Percentiles rank a stretch among this genome's conserved stretches.
Conservation (phyloP, 23 red algal species). For the Gracilaria vermiculophylla region DNA sequence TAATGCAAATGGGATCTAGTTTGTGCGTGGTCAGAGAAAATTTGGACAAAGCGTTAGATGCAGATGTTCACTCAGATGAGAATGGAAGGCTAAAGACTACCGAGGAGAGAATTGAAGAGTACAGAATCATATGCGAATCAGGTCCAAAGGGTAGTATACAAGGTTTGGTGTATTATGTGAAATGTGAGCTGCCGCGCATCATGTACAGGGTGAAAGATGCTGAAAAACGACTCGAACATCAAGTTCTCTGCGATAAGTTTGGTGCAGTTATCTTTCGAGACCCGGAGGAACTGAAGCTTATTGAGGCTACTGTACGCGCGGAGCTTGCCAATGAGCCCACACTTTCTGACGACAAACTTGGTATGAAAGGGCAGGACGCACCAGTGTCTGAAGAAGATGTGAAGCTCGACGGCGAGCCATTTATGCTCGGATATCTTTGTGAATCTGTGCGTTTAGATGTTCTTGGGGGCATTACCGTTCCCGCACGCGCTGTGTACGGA, state of each 20-base stretch:
- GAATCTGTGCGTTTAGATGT: slow-evolving; percentile 51
- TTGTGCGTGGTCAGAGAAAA: slow-evolving; percentile 22
- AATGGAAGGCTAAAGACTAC: neutral
- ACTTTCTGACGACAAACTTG: neutral
- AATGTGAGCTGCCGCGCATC: neutral
- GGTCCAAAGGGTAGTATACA: slow-evolving; percentile 14
- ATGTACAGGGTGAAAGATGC: neutral
- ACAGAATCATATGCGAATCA: slow-evolving; percentile 32
- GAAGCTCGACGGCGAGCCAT: slow-evolving; percentile 19
- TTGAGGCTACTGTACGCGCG: neutral
- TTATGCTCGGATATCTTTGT: slow-evolving; percentile 54
- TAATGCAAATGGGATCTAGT: slow-evolving; percentile 16
- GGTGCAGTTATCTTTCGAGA: neutral
- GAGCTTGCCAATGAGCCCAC: neutral
- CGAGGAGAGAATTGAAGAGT: neutral
- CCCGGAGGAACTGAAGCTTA: neutral
- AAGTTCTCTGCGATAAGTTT: neutral
- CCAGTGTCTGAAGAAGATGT: slow-evolving; percentile 11
- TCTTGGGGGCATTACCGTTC: slow-evolving; percentile 36
- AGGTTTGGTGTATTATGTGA: slow-evolving; percentile 21
- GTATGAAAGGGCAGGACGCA: neutral
- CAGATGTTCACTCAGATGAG: neutral
- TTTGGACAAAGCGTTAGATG: neutral
- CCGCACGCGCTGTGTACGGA: slow-evolving; percentile 3
- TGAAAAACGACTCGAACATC: slow-evolving; percentile 17